Evolutionary conservation across 1,284 basidiomycete species (phyloP), one percentile per base, ranked within the genome.

Genomic region (Singerocomus rubriflavus): DNA sequence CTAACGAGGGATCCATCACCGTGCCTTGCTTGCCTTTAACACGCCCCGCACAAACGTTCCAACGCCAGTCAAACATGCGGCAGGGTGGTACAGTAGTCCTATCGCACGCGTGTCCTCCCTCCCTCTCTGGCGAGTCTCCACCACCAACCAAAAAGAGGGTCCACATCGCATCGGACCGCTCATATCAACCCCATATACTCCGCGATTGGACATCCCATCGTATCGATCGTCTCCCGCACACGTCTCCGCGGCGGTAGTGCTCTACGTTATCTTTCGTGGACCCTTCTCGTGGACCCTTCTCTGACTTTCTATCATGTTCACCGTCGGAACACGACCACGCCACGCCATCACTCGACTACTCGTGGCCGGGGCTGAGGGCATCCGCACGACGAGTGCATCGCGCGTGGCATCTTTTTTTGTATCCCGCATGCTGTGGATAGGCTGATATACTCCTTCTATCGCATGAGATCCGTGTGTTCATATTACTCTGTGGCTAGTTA

Each of bases 281-380:
- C 30, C 17, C 26, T 51, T 51, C 32, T 52, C 14, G 52, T 53
- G 31, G 21, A 21, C 30, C 17, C 26, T 51, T 51, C 32, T 52
- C 14, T 34, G 27, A n/a, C 4, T n/a, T 53, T 52, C 53, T 16
- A 39, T 55, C 31, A 26, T 13, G n/a, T 55, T 44, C 32, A 51
- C 16, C 32, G 47, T 31, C 44, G 46, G 46, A 4, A 47, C 53
- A 51, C 53, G 50, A 50, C 38, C 25, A 4, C 31, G 9, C 29
- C 49, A 26, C 30, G 13, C n/a, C 2, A 11, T 21, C 39, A 14
- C 21, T 35, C 33, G 12, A 21, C 2, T 21, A 21, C 21, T 21
- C 21, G 21, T 21, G 21, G 21, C 21, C 21, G 4, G 21, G 21
- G 21, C 21, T 21, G 21, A 21, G 21, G 21, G 21, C 21, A 21